Evolutionary conservation across 192 early-diverging fungal genomes (phyloP), one percentile per base, ranked within the genome.

Genomic region (Coemansia furcata): DNA sequence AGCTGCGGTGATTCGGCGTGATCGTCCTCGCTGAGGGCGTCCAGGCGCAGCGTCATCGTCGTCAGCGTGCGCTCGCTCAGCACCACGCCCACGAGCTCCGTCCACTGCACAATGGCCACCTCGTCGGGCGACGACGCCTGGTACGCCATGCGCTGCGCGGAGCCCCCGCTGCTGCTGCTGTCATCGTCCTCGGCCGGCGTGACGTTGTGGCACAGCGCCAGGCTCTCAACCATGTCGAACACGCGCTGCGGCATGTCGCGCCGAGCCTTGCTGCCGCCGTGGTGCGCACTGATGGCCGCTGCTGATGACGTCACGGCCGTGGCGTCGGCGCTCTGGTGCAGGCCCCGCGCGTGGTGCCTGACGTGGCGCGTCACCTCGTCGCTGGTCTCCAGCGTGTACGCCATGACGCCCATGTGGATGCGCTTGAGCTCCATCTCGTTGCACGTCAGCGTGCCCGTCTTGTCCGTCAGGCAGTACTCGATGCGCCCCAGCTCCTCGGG

Each of bases 371-470:
- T 82, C 6, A 98, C 88, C 66, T 97, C 96, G 54, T 95, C 93
- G 85, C 94, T 95, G 4, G 93, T 92, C 72, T 98, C 94, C 1
- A 84, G 75, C 29, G 89, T 89, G 75, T 94, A 98, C 0, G 94
- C 91, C 91, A 97, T 95, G 14, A 94, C 94, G 47, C 96, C 96
- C 90, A 97, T 92, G 60, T 98, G 95, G 42, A 98, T 71, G 65
- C 93, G 91, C 67, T 94, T 94, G 38, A 98, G 79, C 71, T 95
- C 96, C 96, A 98, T 98, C 68, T 98, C 95, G 74, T 98, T 98
- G 66, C 93, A 82, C 15, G 96, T 98, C 72, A 98, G 72, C 21
- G 96, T 98, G 32, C 96, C 96, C 3, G 96, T 98, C 76, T 98
- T 98, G 75, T 98, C 96, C 0, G 95, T 92, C 57, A 98, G 72